Evolutionary conservation across 257 asterid genomes (phyloP).

Genomic region (Handroanthus guayacan): DNA sequence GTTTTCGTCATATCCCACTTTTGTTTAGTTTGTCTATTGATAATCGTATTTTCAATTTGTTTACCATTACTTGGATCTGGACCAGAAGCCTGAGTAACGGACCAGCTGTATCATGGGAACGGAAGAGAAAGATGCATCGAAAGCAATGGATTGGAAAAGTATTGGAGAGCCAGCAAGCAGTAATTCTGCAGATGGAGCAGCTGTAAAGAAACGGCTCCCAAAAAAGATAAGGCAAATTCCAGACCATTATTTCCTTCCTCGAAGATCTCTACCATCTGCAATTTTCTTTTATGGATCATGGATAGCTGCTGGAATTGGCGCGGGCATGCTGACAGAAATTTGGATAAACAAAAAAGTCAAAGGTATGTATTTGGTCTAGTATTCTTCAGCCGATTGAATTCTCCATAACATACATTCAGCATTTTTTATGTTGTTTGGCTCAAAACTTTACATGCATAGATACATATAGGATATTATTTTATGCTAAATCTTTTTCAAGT

Average conservation of each 20-base stretch:
- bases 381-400: neutral
- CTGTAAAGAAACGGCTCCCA: constrained; percentile 70
- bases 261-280: constrained; percentile 58
- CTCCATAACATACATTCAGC: neutral
- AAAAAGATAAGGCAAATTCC: constrained; percentile 78
- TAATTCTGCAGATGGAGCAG: constrained; percentile 48
- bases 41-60: neutral
- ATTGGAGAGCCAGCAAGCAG: constrained; percentile 46
- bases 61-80: constrained; percentile 25
- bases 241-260: constrained; percentile 82
- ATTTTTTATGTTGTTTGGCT: neutral
- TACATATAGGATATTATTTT: neutral
- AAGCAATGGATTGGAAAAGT: constrained; percentile 72
- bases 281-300: constrained; percentile 64
- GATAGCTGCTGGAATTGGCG: constrained; percentile 85
- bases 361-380: constrained; percentile 53
- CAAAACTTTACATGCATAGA: neutral
- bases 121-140: constrained; percentile 60
- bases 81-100: constrained; percentile 20
- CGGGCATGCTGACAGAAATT: constrained; percentile 79
- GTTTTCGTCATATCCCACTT: neutral
- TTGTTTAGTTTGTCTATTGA: neutral
- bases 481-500: neutral
- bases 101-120: constrained; percentile 41
- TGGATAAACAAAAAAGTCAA: constrained; percentile 85